Conservation (phyloP, 1,284 basidiomycete species). For the Fistulinella cinereoalba region DNA sequence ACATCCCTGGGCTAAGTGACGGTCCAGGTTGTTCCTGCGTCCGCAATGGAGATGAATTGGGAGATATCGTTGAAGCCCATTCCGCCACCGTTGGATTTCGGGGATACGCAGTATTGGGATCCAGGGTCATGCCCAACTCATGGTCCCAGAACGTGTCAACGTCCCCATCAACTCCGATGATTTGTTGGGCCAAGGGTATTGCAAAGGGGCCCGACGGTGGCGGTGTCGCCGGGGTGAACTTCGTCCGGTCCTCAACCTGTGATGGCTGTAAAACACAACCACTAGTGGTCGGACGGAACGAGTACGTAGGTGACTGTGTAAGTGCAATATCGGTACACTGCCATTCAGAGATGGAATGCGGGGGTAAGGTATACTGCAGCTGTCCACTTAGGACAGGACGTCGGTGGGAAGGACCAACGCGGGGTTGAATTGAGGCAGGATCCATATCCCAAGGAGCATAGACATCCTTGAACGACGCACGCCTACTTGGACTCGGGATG, state of each 20-base stretch:
- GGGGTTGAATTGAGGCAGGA: neutral
- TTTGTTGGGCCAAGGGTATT: slow-evolving; percentile 1
- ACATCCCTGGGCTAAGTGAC: neutral
- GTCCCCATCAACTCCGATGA: no score
- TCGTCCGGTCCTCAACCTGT: slow-evolving; percentile 5
- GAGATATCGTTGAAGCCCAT: slow-evolving; percentile 4
- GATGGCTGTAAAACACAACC: neutral
- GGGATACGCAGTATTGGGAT: neutral
- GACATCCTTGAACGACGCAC: neutral
- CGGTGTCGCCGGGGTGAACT: neutral
- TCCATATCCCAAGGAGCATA: slow-evolving; percentile 5
- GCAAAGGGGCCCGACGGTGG: slow-evolving; percentile 1
- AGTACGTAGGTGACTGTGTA: slow-evolving; percentile 1
- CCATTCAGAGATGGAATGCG: slow-evolving; percentile 5
- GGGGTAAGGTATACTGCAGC: neutral
- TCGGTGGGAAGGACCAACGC: neutral
- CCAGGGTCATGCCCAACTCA: neutral
- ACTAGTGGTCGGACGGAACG: neutral
- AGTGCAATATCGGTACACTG: slow-evolving; percentile 4
- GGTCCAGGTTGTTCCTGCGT: neutral
- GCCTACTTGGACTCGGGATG: neutral
- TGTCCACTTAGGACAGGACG: slow-evolving; percentile 6
- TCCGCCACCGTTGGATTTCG: slow-evolving; percentile 4
- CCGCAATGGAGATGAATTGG: neutral
- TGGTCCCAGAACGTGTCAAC: neutral